A percentile compares a stretch with the other conserved stretches of the same genome.
Conservation (phyloP, 2,329 filamentous ascomycete species). For the Cylindrodendrum hubeiense region DNA sequence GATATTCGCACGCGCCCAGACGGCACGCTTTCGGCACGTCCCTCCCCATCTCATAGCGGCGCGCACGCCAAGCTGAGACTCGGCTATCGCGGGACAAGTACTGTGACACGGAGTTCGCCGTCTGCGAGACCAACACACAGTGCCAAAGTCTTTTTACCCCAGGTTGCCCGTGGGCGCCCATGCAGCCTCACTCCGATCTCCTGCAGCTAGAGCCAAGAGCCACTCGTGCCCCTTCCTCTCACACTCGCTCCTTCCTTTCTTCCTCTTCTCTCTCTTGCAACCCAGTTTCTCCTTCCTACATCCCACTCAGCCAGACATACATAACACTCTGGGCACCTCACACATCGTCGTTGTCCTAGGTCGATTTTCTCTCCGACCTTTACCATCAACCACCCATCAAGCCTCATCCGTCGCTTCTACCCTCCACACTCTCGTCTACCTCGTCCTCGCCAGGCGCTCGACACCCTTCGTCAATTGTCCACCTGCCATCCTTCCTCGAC, state of each 20-base stretch:
- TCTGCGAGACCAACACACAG: slow-evolving; percentile 35
- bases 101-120: slow-evolving; percentile 36
- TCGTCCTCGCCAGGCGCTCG: slow-evolving; percentile 22
- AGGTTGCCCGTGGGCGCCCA: slow-evolving; percentile 41
- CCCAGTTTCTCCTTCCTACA: slow-evolving; percentile 19
- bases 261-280: slow-evolving; percentile 23
- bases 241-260: slow-evolving; percentile 40
- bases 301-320: slow-evolving; percentile 14
- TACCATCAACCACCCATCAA: slow-evolving; percentile 14
- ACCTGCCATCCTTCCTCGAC: not conserved
- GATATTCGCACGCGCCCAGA: slow-evolving; percentile 25
- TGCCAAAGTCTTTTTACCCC: slow-evolving; percentile 40
- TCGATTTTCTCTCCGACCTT: slow-evolving; percentile 22
- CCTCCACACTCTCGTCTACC: slow-evolving; percentile 21
- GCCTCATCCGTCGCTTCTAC: slow-evolving; percentile 23
- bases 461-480: slow-evolving; percentile 14
- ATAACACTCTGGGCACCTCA: slow-evolving; percentile 15
- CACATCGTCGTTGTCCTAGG: slow-evolving; percentile 7
- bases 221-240: slow-evolving; percentile 46
- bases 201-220: slow-evolving; percentile 43
- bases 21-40: not conserved
- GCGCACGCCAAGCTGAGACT: rapidly evolving
- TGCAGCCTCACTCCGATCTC: slow-evolving; percentile 44
- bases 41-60: slow-evolving; percentile 17
- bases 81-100: slow-evolving; percentile 37